Evolutionary conservation across 202 grass and related monocot species (phyloP).

Genomic region (Thinopyrum obtusiflorum): DNA sequence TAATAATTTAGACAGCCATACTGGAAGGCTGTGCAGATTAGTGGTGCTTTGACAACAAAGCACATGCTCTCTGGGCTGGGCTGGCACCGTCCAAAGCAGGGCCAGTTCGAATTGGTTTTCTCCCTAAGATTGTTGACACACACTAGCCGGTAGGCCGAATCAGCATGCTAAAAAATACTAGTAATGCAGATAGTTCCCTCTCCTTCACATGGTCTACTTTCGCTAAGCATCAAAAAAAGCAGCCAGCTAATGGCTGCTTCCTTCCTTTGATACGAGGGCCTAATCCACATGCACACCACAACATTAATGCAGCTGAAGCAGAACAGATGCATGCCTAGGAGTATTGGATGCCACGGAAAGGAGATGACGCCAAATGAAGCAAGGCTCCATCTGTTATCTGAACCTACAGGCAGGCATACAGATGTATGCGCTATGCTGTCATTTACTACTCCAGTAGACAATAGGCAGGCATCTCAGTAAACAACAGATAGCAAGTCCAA

Average conservation of each 20-base stretch:
- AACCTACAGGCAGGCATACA: neutral
- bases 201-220: slow-evolving; percentile 26
- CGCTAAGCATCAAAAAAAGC: slow-evolving; percentile 24
- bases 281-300: neutral
- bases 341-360: neutral
- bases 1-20: no score
- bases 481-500: neutral
- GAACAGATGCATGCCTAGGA: neutral
- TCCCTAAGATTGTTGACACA: neutral
- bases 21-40: neutral
- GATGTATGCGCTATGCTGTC: no score
- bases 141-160: neutral
- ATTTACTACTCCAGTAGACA: neutral
- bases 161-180: slow-evolving; percentile 8
- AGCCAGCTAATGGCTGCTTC: slow-evolving; percentile 5
- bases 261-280: slow-evolving; percentile 10
- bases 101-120: neutral
- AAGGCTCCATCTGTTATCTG: neutral
- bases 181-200: neutral
- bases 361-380: neutral
- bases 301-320: neutral
- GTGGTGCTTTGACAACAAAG: neutral
- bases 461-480: neutral
- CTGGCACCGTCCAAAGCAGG: neutral
- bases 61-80: neutral